phyloP scores from a whole-genome alignment of 176 grass and related monocot species.

The Echinochloa phyllopogon region DNA sequence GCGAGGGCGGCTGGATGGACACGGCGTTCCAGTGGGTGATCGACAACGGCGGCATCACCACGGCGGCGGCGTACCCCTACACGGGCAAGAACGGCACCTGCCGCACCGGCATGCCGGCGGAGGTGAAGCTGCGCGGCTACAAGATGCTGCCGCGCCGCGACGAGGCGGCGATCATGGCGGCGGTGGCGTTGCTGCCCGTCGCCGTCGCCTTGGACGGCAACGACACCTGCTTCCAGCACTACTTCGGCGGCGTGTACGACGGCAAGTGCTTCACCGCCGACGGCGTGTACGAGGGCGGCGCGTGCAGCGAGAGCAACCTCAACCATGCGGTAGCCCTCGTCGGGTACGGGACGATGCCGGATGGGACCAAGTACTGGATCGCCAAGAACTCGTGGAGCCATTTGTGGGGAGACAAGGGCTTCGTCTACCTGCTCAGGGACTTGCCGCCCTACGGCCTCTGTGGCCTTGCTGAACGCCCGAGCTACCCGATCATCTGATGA shows the following conservation, averaged over 20 bases:
- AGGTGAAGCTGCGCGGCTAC: not conserved
- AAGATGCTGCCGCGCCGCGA: no score
- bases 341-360: constrained; percentile 10
- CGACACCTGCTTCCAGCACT: not conserved
- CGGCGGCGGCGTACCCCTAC: constrained; percentile 51
- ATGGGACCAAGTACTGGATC: constrained; percentile 9
- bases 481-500: no score
- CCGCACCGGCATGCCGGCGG: not conserved
- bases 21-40: not conserved
- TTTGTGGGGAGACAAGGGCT: constrained; percentile 19
- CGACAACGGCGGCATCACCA: constrained; percentile 42
- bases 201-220: constrained; percentile 1
- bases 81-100: constrained; percentile 34
- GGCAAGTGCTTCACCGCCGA: no score
- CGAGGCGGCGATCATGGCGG: no score
- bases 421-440: not conserved
- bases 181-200: constrained; percentile 39
- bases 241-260: constrained; percentile 14
- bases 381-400: constrained; percentile 29
- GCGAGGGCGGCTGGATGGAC: not conserved
- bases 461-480: not conserved
- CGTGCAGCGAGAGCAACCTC: no score
- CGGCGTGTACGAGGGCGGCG: no score
- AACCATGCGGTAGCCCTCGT: constrained; percentile 24
- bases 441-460: not conserved